Conservation (phyloP, 225 moss, liverwort and hornwort species). For the Rhytidiadelphus loreus region DNA sequence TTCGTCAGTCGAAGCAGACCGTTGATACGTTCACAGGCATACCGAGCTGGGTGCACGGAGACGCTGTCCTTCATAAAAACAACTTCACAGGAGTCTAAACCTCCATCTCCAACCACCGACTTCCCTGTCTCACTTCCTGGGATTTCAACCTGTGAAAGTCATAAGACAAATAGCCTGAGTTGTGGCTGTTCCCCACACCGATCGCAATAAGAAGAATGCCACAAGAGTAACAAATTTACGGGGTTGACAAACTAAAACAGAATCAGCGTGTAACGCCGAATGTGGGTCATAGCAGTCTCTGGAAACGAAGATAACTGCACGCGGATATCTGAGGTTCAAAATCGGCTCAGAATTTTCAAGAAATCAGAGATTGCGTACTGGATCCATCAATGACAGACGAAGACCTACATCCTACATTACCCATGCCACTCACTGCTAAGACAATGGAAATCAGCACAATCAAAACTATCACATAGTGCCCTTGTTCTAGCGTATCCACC, state of each 20-base stretch:
- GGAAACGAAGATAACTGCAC: background rate
- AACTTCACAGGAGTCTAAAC: slow-evolving; percentile 51
- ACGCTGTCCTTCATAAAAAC: slow-evolving; percentile 77
- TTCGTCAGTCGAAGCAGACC: slow-evolving; percentile 75
- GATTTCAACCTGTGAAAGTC: slow-evolving; percentile 1
- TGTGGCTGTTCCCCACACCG: background rate
- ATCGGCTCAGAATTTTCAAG: background rate
- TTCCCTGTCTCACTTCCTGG: slow-evolving; percentile 1
- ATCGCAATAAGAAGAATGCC: background rate
- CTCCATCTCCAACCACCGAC: slow-evolving; percentile 13
- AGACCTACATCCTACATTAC: background rate
- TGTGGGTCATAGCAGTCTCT: background rate
- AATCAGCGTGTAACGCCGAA: background rate
- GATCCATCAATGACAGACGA: background rate
- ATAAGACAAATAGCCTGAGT: background rate
- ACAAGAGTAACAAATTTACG: background rate
- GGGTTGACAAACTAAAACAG: background rate
- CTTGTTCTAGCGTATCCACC: background rate
- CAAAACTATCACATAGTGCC: background rate
- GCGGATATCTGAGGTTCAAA: background rate
- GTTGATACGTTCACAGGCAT: slow-evolving; percentile 48
- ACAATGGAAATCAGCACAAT: background rate
- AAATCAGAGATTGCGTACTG: background rate
- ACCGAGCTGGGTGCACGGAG: slow-evolving; percentile 63
- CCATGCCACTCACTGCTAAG: background rate